phyloP scores from a whole-genome alignment of 2,329 filamentous ascomycete species.

The Monilinia fructigena region DNA sequence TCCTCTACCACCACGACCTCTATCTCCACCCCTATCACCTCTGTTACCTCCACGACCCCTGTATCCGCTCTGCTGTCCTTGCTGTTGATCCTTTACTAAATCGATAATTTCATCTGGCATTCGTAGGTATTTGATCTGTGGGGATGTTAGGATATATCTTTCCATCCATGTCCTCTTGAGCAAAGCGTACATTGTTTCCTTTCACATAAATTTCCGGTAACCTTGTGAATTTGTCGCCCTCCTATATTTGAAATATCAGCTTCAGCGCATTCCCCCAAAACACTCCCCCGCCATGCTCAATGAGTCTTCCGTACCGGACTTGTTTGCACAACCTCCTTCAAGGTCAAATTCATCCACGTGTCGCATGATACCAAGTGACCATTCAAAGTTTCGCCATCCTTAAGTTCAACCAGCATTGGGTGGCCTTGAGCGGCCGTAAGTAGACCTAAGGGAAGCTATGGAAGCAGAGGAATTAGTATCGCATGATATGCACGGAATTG shows the following conservation, averaged over 20 bases:
- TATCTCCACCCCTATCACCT: slow-evolving; percentile 49
- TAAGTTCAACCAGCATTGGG: slow-evolving; percentile 95
- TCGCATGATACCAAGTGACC: slow-evolving; percentile 95
- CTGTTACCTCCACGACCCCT: slow-evolving; percentile 64
- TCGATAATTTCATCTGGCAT: slow-evolving; percentile 97
- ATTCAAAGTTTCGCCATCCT: slow-evolving; percentile 96
- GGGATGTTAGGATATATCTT: slow-evolving; percentile 22
- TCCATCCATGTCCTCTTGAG: neutral
- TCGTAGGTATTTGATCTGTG: slow-evolving; percentile 89
- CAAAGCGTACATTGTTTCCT: slow-evolving; percentile 77
- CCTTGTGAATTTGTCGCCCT: slow-evolving; percentile 90
- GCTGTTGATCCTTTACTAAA: slow-evolving; percentile 83
- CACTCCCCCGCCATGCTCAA: neutral
- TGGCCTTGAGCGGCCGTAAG: slow-evolving; percentile 95
- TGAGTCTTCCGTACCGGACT: slow-evolving; percentile 60
- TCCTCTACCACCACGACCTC: slow-evolving; percentile 38
- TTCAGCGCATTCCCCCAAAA: slow-evolving; percentile 7
- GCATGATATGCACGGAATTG: neutral
- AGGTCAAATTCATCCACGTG: slow-evolving; percentile 98
- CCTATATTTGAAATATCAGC: slow-evolving; percentile 47
- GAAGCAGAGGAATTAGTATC: neutral
- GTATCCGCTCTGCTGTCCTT: slow-evolving; percentile 47
- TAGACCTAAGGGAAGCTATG: slow-evolving; percentile 71
- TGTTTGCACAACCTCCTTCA: slow-evolving; percentile 96
- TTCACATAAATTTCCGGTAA: slow-evolving; percentile 94